These are phyloP conservation scores for Vachellia pachyceras DNA, from an alignment of 306 rosid genomes.

Conservation along the genomic window DNA sequence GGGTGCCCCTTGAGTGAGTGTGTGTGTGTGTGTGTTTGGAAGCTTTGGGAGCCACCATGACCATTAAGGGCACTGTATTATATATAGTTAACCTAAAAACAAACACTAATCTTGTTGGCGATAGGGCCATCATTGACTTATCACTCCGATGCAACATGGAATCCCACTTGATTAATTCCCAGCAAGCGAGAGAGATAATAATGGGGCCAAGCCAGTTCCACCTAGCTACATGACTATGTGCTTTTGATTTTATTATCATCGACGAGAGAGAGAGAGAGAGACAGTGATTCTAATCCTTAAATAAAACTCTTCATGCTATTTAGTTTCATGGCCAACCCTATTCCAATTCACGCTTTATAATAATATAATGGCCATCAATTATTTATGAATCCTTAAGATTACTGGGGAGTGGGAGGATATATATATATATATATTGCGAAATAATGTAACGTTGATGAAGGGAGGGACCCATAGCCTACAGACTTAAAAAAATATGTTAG, in stretches of 20 bases:
- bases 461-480: background rate
- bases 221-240: conserved; percentile 44
- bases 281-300: conserved; percentile 20
- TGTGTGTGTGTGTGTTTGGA: background rate
- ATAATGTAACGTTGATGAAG: background rate
- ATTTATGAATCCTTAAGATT: background rate
- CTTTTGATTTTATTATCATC: conserved; percentile 36
- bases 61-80: conserved; percentile 33
- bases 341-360: background rate
- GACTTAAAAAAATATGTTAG: background rate
- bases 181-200: conserved; percentile 4
- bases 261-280: background rate
- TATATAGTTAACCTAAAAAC: conserved; percentile 35
- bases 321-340: too few relatives aligned
- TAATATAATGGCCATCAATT: background rate
- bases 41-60: conserved; percentile 30
- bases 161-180: conserved; percentile 49
- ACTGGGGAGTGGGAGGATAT: background rate
- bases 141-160: conserved; percentile 49
- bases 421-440: background rate
- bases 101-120: conserved; percentile 45
- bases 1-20: conserved; percentile 7
- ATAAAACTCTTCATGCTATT: background rate
- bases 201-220: conserved; percentile 47
- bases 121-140: conserved; percentile 52